Evolutionary conservation across 2,329 filamentous ascomycete species (phyloP), one percentile per base, ranked within the genome.

Genomic region (Blumeriella jaapii): DNA sequence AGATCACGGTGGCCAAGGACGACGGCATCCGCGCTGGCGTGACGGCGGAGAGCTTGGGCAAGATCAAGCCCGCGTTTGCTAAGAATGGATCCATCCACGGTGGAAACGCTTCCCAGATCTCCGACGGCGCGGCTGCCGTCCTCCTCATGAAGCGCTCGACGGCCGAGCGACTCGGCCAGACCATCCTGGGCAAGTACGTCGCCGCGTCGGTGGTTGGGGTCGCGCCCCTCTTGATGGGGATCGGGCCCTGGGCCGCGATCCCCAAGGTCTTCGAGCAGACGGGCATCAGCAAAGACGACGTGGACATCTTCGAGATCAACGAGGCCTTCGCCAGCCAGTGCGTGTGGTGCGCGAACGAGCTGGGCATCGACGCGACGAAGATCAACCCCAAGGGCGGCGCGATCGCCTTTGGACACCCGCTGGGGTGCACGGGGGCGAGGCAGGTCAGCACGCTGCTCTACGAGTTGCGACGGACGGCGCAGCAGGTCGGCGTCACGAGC

Each of bases 231-330:
- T 78, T 96, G 49, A 96, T 98, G 91, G 91, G 91, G 45, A 69
- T 94, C 48, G 91, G 91, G 1, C 91, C 91, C 32, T 94, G 85
- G 75, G 87, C 87, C 62, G 87, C 91, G 38, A 96, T 98, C 54
- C 91, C 91, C 46, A 82, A 87, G 57, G 87, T 84, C 3, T 78
- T 95, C 38, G 72, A 83, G 57, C 87, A 91, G 59, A 83, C 87
- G 0, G 86, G 87, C 41, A 76, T 98, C 51, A 69, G 67, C 57
- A 84, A 79, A 61, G 80, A 93, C 38, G 89, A 96, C 49, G 85
- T 98, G 18, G 91, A 96, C 58, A 89, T 96, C 55, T 96, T 74
- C 55, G 91, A 98, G 73, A 95, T 98, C 71, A 98, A 98, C 68
- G 91, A 98, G 72, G 91, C 91, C 1, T 98, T 98, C 60, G 91